Conservation (phyloP, 352 stramenopile genomes). For the Globisporangium lucens region DNA sequence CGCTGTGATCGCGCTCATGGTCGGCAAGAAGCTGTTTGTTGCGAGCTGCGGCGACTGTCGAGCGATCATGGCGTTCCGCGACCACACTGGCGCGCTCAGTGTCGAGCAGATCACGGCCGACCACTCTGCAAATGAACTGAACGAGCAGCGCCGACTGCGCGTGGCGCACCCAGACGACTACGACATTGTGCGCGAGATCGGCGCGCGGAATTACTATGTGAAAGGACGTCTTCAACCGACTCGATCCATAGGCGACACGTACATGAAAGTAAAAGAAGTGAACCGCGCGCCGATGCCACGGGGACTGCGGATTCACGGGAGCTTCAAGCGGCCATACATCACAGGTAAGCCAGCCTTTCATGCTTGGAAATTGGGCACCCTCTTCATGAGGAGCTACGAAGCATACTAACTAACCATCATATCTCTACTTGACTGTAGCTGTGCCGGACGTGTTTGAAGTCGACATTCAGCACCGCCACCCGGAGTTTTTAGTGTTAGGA, state of each 20-base stretch:
- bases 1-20: slow-evolving; percentile 51
- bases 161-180: slow-evolving; percentile 59
- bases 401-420: neutral
- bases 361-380: neutral
- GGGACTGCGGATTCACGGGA: slow-evolving; percentile 50
- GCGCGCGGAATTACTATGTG: slow-evolving; percentile 64
- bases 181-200: slow-evolving; percentile 69
- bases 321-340: slow-evolving; percentile 61
- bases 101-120: slow-evolving; percentile 69
- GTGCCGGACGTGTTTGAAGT: slow-evolving; percentile 68
- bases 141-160: slow-evolving; percentile 52
- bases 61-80: slow-evolving; percentile 61
- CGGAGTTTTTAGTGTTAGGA: slow-evolving; percentile 61
- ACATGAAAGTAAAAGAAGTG: slow-evolving; percentile 77
- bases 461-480: slow-evolving; percentile 41
- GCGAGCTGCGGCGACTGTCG: slow-evolving; percentile 65
- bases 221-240: slow-evolving; percentile 69
- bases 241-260: slow-evolving; percentile 62
- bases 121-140: slow-evolving; percentile 62
- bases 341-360: slow-evolving; percentile 5
- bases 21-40: slow-evolving; percentile 54
- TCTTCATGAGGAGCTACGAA: neutral
- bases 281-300: slow-evolving; percentile 61
- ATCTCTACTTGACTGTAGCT: slow-evolving; percentile 12
- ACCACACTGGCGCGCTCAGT: slow-evolving; percentile 40